Evolutionary conservation across 176 grass and related monocot species (phyloP).

Genomic region (Oryza nivara): DNA sequence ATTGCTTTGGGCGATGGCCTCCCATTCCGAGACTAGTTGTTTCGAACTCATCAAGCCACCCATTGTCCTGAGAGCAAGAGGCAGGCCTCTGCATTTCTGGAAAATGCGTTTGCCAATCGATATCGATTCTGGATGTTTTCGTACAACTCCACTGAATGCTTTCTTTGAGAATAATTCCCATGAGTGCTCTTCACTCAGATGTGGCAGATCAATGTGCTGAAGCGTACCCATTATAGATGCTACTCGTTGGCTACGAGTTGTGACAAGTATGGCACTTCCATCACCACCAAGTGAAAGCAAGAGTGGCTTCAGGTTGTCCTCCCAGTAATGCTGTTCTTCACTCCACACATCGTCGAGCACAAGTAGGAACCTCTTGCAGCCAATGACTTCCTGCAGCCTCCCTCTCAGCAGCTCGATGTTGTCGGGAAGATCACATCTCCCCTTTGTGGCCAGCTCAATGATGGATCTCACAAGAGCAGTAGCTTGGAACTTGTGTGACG

Average conservation of each 20-base stretch:
- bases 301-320: not conserved
- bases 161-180: slow-evolving; percentile 16
- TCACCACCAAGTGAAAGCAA: not conserved
- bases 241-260: not conserved
- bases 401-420: not conserved
- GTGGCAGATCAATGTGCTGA: not conserved
- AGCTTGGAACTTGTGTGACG: too few species aligned
- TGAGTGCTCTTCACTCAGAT: not conserved
- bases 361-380: not conserved
- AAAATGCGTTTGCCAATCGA: not conserved
- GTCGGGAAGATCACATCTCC: not conserved
- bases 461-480: too few species aligned
- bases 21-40: not conserved
- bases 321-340: slow-evolving; percentile 16
- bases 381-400: not conserved
- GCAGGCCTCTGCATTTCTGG: not conserved
- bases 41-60: slow-evolving; percentile 31
- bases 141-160: not conserved
- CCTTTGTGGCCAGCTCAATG: not conserved
- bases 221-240: slow-evolving; percentile 15
- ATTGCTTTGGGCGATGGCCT: not conserved
- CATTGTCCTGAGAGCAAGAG: not conserved
- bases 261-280: slow-evolving; percentile 30
- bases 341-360: slow-evolving; percentile 53
- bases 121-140: not conserved